phyloP scores from a whole-genome alignment of 768 basidiomycete species.

The Lentinula detonsa region DNA sequence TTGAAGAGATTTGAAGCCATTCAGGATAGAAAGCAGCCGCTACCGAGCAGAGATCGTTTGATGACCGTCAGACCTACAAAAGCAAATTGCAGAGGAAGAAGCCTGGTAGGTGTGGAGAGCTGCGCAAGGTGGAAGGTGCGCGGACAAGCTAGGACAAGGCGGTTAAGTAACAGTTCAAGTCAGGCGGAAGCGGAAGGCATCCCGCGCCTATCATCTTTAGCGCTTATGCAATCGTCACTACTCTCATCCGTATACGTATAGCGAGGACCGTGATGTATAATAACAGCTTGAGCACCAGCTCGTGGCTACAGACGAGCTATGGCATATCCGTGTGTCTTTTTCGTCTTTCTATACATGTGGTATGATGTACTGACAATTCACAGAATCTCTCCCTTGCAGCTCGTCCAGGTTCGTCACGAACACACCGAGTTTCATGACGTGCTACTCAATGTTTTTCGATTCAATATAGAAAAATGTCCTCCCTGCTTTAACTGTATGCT shows the following conservation, averaged over 20 bases:
- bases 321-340: not conserved
- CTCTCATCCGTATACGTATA: not conserved
- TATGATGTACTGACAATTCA: not conserved
- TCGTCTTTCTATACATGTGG: not conserved
- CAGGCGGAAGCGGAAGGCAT: not conserved
- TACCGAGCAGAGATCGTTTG: no score
- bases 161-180: no score
- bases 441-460: not conserved
- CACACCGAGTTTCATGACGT: not conserved
- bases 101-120: no score
- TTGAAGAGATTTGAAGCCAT: no score
- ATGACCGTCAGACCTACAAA: no score
- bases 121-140: no score
- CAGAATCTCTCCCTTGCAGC: constrained; percentile 1
- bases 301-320: not conserved
- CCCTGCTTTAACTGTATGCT: constrained; percentile 92
- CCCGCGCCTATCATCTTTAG: not conserved
- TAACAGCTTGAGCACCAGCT: not conserved
- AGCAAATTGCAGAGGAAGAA: no score
- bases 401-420: not conserved
- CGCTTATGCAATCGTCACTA: not conserved
- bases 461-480: constrained; percentile 52
- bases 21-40: no score
- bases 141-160: no score
- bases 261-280: not conserved